Evolutionary conservation across 2,329 filamentous ascomycete species (phyloP).

Genomic region (Phyllosticta paracitricarpa): DNA sequence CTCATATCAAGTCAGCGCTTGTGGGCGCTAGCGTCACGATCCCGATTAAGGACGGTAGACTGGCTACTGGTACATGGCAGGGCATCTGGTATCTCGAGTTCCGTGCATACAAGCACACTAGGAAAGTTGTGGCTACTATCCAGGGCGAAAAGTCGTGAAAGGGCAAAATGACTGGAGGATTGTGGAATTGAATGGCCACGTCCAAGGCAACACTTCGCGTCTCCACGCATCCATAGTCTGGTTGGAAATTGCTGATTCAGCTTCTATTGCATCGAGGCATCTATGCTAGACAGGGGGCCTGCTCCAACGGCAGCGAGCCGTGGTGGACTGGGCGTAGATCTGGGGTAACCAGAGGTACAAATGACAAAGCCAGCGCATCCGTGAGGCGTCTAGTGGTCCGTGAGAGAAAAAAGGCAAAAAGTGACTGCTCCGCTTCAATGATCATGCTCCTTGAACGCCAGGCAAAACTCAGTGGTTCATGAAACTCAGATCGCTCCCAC

Average conservation of each 20-base stretch:
- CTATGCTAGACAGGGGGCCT: neutral
- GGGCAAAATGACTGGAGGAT: neutral
- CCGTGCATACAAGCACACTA: conserved; percentile 60
- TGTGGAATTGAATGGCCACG: neutral
- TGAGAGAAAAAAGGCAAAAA: neutral
- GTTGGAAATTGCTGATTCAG: neutral
- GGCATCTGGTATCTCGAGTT: conserved; percentile 96
- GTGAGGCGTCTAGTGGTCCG: neutral
- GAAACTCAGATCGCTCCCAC: neutral
- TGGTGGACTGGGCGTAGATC: neutral
- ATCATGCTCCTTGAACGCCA: neutral
- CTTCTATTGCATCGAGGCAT: neutral
- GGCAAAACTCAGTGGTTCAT: neutral
- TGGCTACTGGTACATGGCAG: conserved; percentile 69
- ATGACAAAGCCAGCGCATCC: neutral
- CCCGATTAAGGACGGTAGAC: conserved; percentile 75
- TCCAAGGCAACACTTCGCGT: no score
- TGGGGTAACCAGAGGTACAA: neutral
- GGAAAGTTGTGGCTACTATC: conserved; percentile 84
- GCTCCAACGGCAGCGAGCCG: neutral
- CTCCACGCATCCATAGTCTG: neutral
- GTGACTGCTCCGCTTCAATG: neutral
- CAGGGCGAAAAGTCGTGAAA: conserved; percentile 63
- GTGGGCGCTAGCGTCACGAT: conserved; percentile 84
- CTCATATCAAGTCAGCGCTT: conserved; percentile 86